Evolutionary conservation across 2,329 filamentous ascomycete genomes (phyloP).

Genomic region (Colletotrichum sp.): DNA sequence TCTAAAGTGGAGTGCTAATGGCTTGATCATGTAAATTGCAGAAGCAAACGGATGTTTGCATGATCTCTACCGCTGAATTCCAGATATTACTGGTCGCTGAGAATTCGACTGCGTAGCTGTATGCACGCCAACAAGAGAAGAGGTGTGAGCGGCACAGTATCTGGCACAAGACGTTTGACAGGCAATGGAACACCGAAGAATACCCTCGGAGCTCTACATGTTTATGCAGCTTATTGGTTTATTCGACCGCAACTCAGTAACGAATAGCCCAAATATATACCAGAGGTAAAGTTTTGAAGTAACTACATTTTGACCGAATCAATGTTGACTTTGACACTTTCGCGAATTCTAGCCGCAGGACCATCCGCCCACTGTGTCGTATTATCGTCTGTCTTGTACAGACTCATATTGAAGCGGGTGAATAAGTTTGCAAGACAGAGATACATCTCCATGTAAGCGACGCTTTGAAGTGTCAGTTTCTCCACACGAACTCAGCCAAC

Average conservation of each 20-base stretch:
- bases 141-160: not conserved
- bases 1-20: not conserved
- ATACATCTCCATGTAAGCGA: not conserved
- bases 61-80: not conserved
- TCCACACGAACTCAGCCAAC: not conserved
- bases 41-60: not conserved
- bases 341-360: not conserved
- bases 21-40: not conserved
- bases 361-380: not conserved
- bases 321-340: not conserved
- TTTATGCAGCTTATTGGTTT: rapidly evolving
- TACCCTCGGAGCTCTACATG: not conserved
- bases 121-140: not conserved
- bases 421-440: not conserved
- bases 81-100: not conserved
- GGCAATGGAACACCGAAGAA: not conserved
- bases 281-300: not conserved
- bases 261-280: rapidly evolving
- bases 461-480: not conserved
- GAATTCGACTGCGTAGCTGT: not conserved
- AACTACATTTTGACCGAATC: not conserved
- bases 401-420: not conserved
- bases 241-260: not conserved
- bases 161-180: not conserved
- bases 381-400: not conserved